A percentile compares a stretch with the other conserved stretches of the same genome.
These are phyloP conservation scores for Drechslera avenae DNA, from an alignment of 2,329 filamentous ascomycete genomes.

Conservation along the genomic window DNA sequence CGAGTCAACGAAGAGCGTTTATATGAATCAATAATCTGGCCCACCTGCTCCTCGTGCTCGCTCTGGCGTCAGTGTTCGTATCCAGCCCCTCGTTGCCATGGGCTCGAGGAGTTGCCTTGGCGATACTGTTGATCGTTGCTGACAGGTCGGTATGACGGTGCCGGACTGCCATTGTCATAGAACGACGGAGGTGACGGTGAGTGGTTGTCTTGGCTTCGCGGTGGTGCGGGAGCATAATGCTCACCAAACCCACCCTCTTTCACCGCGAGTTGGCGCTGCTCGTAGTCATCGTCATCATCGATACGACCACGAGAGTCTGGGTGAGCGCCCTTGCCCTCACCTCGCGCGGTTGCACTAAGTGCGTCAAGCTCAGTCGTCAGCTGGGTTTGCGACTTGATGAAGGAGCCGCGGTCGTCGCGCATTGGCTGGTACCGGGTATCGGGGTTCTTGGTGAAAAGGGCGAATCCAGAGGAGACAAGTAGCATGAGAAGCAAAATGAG, in stretches of 20 bases:
- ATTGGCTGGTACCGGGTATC: slow-evolving; percentile 95
- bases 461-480: slow-evolving; percentile 75
- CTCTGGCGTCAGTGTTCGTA: slow-evolving; percentile 62
- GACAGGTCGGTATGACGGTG: slow-evolving; percentile 45
- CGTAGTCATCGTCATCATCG: slow-evolving; percentile 70
- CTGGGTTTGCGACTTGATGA: slow-evolving; percentile 94
- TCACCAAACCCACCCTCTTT: slow-evolving; percentile 50
- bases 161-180: slow-evolving; percentile 43
- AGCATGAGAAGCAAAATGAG: slow-evolving; percentile 83
- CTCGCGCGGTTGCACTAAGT: slow-evolving; percentile 83
- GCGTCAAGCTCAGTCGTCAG: slow-evolving; percentile 90
- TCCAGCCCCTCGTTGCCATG: slow-evolving; percentile 69
- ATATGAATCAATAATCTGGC: slow-evolving; percentile 45
- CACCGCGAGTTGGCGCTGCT: slow-evolving; percentile 37
- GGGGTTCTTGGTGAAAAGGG: slow-evolving; percentile 89
- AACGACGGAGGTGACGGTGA: slow-evolving; percentile 35
- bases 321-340: slow-evolving; percentile 64
- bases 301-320: slow-evolving; percentile 62
- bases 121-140: slow-evolving; percentile 48
- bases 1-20: slow-evolving; percentile 38
- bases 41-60: slow-evolving; percentile 44
- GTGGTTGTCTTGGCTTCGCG: slow-evolving; percentile 49
- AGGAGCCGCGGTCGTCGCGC: slow-evolving; percentile 93
- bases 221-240: slow-evolving; percentile 50
- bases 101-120: slow-evolving; percentile 61